Percentiles rank a stretch among this genome's conserved stretches.
Conservation (phyloP, 306 rosid genomes). For the Dryas drummondii region DNA sequence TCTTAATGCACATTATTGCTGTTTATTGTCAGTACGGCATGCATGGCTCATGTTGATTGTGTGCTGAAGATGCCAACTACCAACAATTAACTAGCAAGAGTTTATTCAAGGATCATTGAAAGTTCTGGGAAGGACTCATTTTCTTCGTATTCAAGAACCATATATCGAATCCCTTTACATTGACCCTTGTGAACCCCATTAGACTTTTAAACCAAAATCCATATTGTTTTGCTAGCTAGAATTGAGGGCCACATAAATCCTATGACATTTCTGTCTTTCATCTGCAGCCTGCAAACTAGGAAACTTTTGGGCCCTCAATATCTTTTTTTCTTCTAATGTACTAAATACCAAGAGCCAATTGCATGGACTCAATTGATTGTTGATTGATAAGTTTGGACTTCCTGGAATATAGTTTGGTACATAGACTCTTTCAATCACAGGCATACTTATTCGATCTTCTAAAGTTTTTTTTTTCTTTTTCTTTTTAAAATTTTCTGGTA, state of each 20-base stretch:
- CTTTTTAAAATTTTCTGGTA: background rate
- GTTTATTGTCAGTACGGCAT: no score
- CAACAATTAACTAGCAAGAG: no score
- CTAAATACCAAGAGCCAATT: background rate
- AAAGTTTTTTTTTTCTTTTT: background rate
- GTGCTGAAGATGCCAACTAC: no score
- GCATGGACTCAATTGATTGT: background rate
- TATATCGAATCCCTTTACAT: background rate
- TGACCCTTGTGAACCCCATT: background rate
- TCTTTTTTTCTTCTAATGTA: background rate
- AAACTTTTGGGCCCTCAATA: background rate
- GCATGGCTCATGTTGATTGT: no score
- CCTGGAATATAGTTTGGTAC: background rate
- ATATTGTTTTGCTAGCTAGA: background rate
- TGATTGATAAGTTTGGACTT: background rate
- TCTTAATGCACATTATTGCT: no score
- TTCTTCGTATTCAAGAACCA: background rate
- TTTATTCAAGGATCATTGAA: background rate
- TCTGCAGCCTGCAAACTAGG: background rate
- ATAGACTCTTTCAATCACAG: background rate
- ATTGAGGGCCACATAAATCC: background rate
- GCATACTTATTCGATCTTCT: background rate
- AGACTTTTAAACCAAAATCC: background rate
- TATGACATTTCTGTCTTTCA: background rate
- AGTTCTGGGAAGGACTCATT: background rate